Evolutionary conservation across 2,329 filamentous ascomycete genomes (phyloP).

Genomic region (Penicillium expansum): DNA sequence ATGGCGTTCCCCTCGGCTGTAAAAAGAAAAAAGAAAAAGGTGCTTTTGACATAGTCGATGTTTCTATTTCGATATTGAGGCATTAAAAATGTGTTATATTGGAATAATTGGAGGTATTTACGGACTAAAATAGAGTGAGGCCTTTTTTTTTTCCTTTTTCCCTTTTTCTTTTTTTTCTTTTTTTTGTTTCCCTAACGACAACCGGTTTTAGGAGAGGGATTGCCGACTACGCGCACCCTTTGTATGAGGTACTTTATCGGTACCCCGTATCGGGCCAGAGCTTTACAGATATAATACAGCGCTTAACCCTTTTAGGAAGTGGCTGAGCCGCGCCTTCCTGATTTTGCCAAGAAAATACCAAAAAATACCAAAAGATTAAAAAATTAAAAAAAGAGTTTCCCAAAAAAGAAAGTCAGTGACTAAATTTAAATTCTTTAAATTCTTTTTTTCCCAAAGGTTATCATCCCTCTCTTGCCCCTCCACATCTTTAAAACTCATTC

Average conservation of each 20-base stretch:
- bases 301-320: slow-evolving; percentile 11
- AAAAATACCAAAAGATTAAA: neutral
- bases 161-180: too few relatives aligned
- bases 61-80: slow-evolving; percentile 9
- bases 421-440: slow-evolving; percentile 33
- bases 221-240: neutral
- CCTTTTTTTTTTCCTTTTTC: slow-evolving; percentile 25
- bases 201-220: slow-evolving; percentile 17
- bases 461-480: slow-evolving; percentile 22
- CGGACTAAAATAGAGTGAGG: slow-evolving; percentile 13
- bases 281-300: slow-evolving; percentile 2
- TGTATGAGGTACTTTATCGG: slow-evolving; percentile 15
- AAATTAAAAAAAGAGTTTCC: slow-evolving; percentile 15
- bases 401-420: slow-evolving; percentile 16
- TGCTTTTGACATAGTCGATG: neutral
- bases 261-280: slow-evolving; percentile 2
- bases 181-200: slow-evolving; percentile 27
- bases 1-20: slow-evolving; percentile 8
- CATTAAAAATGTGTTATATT: slow-evolving; percentile 3
- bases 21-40: neutral
- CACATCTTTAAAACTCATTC: slow-evolving; percentile 27
- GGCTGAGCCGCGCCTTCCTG: slow-evolving; percentile 17
- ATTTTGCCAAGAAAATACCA: neutral
- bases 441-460: slow-evolving; percentile 9
- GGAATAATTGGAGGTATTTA: neutral